These are phyloP conservation scores for Cichorium intybus DNA, from an alignment of 140 eudicot genomes.

Conservation along the genomic window DNA sequence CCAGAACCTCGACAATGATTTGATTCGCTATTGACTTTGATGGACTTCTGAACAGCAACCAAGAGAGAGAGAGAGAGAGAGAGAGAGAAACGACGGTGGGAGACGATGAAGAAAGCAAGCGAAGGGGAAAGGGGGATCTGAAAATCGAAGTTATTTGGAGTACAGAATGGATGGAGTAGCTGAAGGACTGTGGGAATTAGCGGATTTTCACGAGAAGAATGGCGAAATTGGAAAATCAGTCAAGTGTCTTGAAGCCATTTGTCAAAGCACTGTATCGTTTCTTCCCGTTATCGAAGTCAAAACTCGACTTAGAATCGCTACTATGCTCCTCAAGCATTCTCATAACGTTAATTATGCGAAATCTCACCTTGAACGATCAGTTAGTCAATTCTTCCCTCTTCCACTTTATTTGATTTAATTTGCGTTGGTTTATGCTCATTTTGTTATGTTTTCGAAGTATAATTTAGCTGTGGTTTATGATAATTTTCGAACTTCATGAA, in stretches of 20 bases:
- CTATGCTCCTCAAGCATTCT: conserved; percentile 68
- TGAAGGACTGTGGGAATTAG: conserved; percentile 92
- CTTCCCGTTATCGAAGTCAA: conserved; percentile 81
- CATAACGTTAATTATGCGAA: conserved; percentile 84
- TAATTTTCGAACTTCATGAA: not conserved
- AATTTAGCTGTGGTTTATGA: not conserved
- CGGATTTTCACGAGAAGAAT: conserved; percentile 66
- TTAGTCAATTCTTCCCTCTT: conserved; percentile 23
- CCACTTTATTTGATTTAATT: not conserved
- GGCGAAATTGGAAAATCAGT: conserved; percentile 62
- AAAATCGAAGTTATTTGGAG: not conserved
- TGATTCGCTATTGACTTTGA: conserved; percentile 16
- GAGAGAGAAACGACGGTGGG: conserved; percentile 5
- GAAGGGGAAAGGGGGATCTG: conserved; percentile 12
- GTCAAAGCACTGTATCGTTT: conserved; percentile 78
- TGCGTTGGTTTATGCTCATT: not conserved
- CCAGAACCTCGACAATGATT: not conserved
- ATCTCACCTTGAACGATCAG: conserved; percentile 91
- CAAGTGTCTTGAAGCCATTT: conserved; percentile 88
- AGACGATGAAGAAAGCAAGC: conserved; percentile 15
- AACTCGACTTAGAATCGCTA: conserved; percentile 84
- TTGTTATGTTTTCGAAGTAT: not conserved
- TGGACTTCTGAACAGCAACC: conserved; percentile 1
- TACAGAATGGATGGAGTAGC: conserved; percentile 75
- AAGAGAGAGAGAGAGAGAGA: conserved; percentile 7